Base-by-base conservation (phyloP, 768 basidiomycete species). In the Hygrophorus pudorinus region DNA sequence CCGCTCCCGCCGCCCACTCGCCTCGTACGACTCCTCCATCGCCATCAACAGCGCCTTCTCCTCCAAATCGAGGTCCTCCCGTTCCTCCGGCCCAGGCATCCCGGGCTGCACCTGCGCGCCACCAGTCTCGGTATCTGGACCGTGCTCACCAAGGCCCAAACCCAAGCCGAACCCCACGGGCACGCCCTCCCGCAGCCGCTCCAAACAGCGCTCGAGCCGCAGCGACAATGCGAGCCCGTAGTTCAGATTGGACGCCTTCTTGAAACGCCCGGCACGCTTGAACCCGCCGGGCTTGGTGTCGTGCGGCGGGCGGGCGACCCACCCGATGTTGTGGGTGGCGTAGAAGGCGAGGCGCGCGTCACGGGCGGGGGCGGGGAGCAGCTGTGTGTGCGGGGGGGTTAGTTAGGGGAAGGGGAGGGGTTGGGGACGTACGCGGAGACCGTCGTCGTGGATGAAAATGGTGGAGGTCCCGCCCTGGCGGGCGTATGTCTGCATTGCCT, bases 221-320 rank as follows among this genome's bases (percentile, higher is more conserved):
- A 11, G 28, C 38, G 10, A 46, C 27, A 10, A 18, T 3, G 34
- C n/a, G 34, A 86, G 71, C 5, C 75, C 87, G 53, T 83, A 90
- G 58, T 93, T 94, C 82, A 93, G 81, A 62, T 94, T 94, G 12
- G 79, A 81, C 1, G 89, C 89, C 63, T 94, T 94, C 70, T 94
- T 94, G 72, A 94, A 94, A 16, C 89, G 74, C 27, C 91, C 90
- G 3, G 82, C 80, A 32, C 73, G 78, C 68, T 61, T 75, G 65
- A 73, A 81, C 2, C 79, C 83, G 44, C 72, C 74, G 4, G 65
- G 58, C 0, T 59, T 41, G 46, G 64, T 54, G 48, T 75, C 73
- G 52, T 86, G 84, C 11, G 34, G 68, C 66, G 0, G 85, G n/a
- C 85, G 73, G 2, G 86, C 82, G 48, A 85, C 81, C 75, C 80